Evolutionary conservation across 2,329 filamentous ascomycete species (phyloP).

Genomic region (Anthostomella pinea): DNA sequence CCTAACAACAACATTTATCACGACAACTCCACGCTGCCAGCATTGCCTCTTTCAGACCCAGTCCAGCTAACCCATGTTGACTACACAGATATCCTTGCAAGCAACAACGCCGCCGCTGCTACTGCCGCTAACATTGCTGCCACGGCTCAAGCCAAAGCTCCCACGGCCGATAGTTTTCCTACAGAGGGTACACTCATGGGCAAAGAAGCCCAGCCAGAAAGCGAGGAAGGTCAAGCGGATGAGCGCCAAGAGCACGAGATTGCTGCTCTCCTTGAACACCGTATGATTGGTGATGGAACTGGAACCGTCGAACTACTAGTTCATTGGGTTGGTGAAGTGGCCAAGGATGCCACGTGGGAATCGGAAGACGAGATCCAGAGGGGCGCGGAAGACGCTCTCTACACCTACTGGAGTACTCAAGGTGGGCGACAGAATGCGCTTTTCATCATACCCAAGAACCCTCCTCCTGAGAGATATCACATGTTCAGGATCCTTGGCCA

Average conservation of each 20-base stretch:
- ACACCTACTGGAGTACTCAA: slow-evolving; percentile 32
- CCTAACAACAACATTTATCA: too few species aligned
- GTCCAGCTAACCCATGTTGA: too few species aligned
- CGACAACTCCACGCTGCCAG: too few species aligned
- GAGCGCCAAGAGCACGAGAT: slow-evolving; percentile 27
- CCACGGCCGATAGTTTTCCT: slow-evolving; percentile 3
- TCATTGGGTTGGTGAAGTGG: slow-evolving; percentile 28
- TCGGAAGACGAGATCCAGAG: slow-evolving; percentile 33
- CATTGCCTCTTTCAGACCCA: too few species aligned
- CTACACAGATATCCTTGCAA: slow-evolving; percentile 8
- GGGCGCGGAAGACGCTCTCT: slow-evolving; percentile 31
- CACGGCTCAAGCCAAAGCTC: slow-evolving; percentile 6
- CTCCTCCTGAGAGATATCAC: slow-evolving; percentile 26
- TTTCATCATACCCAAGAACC: slow-evolving; percentile 26
- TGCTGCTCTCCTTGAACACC: slow-evolving; percentile 24
- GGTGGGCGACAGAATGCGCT: slow-evolving; percentile 30
- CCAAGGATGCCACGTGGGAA: slow-evolving; percentile 32
- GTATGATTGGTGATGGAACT: slow-evolving; percentile 18
- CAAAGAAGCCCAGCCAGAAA: too few species aligned
- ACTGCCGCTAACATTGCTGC: too few species aligned
- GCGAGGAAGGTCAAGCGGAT: slow-evolving; percentile 12
- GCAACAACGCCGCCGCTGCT: too few species aligned
- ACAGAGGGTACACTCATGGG: slow-evolving; percentile 15
- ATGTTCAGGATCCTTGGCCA: slow-evolving; percentile 29
- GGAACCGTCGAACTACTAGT: slow-evolving; percentile 31